Conservation (phyloP, 2,329 filamentous ascomycete species). For the Sclerotinia minor region DNA sequence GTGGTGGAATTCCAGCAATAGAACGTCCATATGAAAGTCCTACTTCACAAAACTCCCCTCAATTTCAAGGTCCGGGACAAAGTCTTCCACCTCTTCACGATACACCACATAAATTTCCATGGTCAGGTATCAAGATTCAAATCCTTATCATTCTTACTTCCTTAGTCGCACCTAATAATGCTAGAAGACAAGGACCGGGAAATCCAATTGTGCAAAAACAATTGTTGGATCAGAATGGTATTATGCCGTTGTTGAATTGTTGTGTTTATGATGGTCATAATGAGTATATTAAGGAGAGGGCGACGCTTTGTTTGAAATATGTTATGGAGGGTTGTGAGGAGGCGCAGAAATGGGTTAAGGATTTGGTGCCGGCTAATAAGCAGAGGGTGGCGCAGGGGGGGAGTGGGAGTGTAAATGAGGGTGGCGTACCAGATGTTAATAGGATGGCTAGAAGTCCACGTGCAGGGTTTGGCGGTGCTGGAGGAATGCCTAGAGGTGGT, state of each 20-base stretch:
- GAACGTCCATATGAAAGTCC: slow-evolving; percentile 64
- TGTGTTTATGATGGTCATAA: slow-evolving; percentile 92
- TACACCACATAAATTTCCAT: slow-evolving; percentile 62
- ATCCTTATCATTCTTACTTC: slow-evolving; percentile 88
- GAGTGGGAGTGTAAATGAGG: neutral
- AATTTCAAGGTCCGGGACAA: slow-evolving; percentile 39
- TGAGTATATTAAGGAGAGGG: slow-evolving; percentile 89
- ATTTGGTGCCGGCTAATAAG: slow-evolving; percentile 43
- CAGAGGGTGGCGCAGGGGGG: neutral
- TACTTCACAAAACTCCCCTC: slow-evolving; percentile 14
- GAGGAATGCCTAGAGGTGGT: too few species aligned
- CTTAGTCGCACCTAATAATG: slow-evolving; percentile 77
- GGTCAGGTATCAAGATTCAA: slow-evolving; percentile 82
- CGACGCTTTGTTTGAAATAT: slow-evolving; percentile 85
- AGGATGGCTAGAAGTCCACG: too few species aligned
- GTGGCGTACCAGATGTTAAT: too few species aligned
- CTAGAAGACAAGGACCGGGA: slow-evolving; percentile 58
- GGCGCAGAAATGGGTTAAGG: slow-evolving; percentile 69
- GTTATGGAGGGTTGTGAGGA: slow-evolving; percentile 72
- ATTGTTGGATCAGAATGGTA: slow-evolving; percentile 79
- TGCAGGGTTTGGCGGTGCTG: too few species aligned
- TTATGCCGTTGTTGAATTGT: slow-evolving; percentile 84
- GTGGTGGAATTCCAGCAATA: slow-evolving; percentile 46
- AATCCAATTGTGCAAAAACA: slow-evolving; percentile 82
- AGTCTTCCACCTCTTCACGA: slow-evolving; percentile 59